A percentile compares a stretch with the other conserved stretches of the same genome.
These are phyloP conservation scores for Geranium brycei DNA, from an alignment of 345 rosid genomes.

Conservation along the genomic window DNA sequence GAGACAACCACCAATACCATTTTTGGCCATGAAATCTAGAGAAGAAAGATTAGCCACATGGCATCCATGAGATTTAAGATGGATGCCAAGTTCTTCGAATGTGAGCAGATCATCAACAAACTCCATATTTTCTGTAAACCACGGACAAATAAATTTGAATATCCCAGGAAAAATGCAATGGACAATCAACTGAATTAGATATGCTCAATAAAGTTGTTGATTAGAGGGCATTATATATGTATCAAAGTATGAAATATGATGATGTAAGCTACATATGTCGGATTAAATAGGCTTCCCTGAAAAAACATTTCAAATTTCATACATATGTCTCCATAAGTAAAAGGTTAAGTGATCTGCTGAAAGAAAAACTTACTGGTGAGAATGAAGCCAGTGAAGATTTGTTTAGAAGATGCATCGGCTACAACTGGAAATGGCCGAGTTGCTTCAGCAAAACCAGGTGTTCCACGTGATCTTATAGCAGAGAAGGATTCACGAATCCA, in stretches of 20 bases:
- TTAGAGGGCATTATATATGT: not conserved
- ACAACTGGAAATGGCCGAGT: conserved; percentile 48
- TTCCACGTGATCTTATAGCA: conserved; percentile 30
- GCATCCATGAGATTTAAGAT: conserved; percentile 63
- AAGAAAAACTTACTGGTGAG: conserved; percentile 59
- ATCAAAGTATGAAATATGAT: not conserved
- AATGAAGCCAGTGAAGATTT: conserved; percentile 57
- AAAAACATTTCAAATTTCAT: too few species aligned
- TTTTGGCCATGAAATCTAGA: conserved; percentile 51
- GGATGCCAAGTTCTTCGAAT: conserved; percentile 56
- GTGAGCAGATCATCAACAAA: conserved; percentile 83
- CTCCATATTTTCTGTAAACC: conserved; percentile 74
- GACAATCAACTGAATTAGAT: not conserved
- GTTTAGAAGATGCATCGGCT: conserved; percentile 45
- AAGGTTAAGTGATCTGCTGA: not conserved
- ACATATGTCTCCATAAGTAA: not conserved
- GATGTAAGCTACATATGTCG: not conserved
- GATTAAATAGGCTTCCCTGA: too few species aligned
- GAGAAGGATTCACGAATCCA: conserved; percentile 65
- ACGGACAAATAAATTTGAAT: not conserved
- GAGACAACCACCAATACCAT: conserved; percentile 69
- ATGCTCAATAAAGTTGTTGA: not conserved
- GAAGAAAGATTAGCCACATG: conserved; percentile 91
- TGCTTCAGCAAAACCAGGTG: conserved; percentile 32
- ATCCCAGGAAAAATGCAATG: not conserved